These are phyloP conservation scores for Antonospora locustae DNA, from an alignment of 371 early-diverging fungal genomes.

Conservation along the genomic window DNA sequence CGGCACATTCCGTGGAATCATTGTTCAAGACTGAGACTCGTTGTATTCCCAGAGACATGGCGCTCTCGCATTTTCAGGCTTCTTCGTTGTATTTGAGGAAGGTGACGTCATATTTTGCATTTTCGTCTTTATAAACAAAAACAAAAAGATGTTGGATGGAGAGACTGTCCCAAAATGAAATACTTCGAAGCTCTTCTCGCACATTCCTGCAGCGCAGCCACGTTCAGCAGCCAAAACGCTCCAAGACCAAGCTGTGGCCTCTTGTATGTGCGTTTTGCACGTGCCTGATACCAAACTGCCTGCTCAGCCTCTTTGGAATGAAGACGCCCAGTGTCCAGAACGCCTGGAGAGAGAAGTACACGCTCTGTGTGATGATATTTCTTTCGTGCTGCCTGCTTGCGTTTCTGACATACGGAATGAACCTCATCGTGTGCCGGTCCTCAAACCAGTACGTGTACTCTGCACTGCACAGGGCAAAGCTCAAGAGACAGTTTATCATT, in stretches of 20 bases:
- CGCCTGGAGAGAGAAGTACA: constrained; percentile 57
- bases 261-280: constrained; percentile 19
- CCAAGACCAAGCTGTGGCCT: constrained; percentile 11
- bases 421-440: constrained; percentile 49
- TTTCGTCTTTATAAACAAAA: too few species aligned
- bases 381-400: constrained; percentile 45
- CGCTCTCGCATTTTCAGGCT: too few species aligned
- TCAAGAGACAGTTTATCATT: constrained; percentile 29
- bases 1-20: too few species aligned
- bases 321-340: constrained; percentile 32
- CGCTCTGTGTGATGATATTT: constrained; percentile 52
- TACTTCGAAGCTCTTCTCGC: constrained; percentile 33
- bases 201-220: constrained; percentile 25
- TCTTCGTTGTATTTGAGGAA: too few species aligned
- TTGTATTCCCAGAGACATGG: too few species aligned
- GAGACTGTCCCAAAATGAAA: constrained; percentile 30
- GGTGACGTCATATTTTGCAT: too few species aligned
- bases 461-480: constrained; percentile 29
- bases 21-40: too few species aligned
- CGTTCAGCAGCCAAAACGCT: not conserved
- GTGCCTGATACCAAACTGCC: constrained; percentile 32
- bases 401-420: constrained; percentile 54
- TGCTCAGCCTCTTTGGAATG: constrained; percentile 39
- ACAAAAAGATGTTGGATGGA: too few species aligned
- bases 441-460: constrained; percentile 39